A percentile compares a stretch with the other conserved stretches of the same genome.
Conservation (phyloP, 768 basidiomycete species). For the Termitomyces sp. region DNA sequence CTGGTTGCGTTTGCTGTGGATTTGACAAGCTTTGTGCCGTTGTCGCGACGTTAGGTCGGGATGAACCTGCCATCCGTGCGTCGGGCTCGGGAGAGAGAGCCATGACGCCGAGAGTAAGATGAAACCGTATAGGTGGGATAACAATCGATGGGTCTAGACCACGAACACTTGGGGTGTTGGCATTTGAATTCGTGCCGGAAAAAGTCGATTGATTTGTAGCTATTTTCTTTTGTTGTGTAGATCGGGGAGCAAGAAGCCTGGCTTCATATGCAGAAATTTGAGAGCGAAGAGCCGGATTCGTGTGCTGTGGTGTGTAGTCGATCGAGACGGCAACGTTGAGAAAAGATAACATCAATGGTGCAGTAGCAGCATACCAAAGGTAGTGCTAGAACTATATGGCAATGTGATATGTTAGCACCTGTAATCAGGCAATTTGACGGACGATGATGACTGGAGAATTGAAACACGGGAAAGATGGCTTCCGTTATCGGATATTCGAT, state of each 20-base stretch:
- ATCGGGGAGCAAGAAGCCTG: not conserved
- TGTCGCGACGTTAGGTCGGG: not conserved
- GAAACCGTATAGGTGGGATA: conserved; percentile 55
- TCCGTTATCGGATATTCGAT: not conserved
- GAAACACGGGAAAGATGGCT: not conserved
- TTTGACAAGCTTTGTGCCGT: not conserved
- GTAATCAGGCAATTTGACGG: not conserved
- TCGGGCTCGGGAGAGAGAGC: conserved; percentile 30
- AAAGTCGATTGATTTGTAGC: too few relatives aligned
- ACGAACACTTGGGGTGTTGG: conserved; percentile 22
- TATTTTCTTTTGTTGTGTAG: not conserved
- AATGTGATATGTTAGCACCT: not conserved
- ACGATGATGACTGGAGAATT: too few relatives aligned
- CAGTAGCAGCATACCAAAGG: not conserved
- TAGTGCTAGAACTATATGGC: not conserved
- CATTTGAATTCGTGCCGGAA: not conserved
- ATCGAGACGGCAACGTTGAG: not conserved
- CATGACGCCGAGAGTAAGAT: conserved; percentile 78
- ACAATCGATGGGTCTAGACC: conserved; percentile 64
- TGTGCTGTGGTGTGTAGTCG: not conserved
- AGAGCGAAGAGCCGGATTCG: not conserved
- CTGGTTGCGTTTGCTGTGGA: not conserved
- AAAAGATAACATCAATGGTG: not conserved
- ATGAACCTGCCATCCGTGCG: too few relatives aligned
- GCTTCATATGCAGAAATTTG: not conserved